These are phyloP conservation scores for Globisporangium solare DNA, from an alignment of 352 stramenopile species.

Conservation along the genomic window DNA sequence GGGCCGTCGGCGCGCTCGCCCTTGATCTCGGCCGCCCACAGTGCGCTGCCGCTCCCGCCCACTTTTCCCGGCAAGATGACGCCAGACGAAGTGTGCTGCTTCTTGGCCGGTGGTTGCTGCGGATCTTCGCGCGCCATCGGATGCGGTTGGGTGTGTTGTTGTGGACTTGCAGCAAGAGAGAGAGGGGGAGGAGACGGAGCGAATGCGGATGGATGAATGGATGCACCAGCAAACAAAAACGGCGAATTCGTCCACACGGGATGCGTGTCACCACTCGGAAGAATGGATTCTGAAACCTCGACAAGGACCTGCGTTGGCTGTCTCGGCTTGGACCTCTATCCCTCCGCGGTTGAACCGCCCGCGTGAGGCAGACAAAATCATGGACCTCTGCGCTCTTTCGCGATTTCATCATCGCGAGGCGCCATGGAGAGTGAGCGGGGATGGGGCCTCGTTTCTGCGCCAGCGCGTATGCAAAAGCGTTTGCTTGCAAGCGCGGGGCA, in stretches of 20 bases:
- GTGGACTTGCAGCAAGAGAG: background rate
- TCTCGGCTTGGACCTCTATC: background rate
- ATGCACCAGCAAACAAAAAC: background rate
- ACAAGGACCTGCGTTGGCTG: background rate
- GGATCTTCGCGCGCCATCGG: constrained; percentile 9
- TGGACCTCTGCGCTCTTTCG: constrained; percentile 2
- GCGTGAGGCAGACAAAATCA: background rate
- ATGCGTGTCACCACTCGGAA: constrained; percentile 11
- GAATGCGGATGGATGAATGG: background rate
- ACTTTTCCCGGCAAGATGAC: constrained; percentile 7
- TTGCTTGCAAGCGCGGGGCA: too few relatives aligned
- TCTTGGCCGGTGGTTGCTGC: constrained; percentile 8
- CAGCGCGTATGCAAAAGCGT: too few relatives aligned
- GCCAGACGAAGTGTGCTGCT: constrained; percentile 2
- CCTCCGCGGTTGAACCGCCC: background rate
- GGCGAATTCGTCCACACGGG: constrained; percentile 7
- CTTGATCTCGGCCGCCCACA: background rate
- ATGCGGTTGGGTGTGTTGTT: constrained; percentile 2
- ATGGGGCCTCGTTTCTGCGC: too few relatives aligned
- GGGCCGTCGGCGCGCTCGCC: background rate
- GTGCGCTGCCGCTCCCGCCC: constrained; percentile 2
- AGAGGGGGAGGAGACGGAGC: background rate
- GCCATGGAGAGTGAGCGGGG: background rate
- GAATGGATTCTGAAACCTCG: constrained; percentile 15
- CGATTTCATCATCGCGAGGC: constrained; percentile 1